Percentiles rank a stretch among this genome's conserved stretches.
These are phyloP conservation scores for Rhexocercosporidium sp. DNA, from an alignment of 2,329 filamentous ascomycete species.

Conservation along the genomic window DNA sequence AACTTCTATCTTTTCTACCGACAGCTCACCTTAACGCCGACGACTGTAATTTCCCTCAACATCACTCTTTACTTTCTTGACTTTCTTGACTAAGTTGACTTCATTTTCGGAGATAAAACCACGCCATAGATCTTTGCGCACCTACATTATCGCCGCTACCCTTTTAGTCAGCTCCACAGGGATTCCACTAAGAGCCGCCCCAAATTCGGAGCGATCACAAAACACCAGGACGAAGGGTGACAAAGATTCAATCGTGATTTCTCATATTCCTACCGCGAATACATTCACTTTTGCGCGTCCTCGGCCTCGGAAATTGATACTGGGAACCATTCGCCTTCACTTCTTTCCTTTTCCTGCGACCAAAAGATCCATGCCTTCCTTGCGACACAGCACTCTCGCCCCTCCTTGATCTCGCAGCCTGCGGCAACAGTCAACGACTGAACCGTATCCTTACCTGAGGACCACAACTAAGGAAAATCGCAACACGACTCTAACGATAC, in stretches of 20 bases:
- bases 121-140: background rate
- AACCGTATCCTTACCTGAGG: constrained; percentile 13
- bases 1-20: background rate
- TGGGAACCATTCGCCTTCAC: background rate
- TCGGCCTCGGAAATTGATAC: background rate
- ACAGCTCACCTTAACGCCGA: background rate
- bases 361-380: constrained; percentile 18
- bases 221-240: background rate
- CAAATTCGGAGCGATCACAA: background rate
- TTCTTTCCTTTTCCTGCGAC: background rate
- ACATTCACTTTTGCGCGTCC: background rate
- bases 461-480: constrained; percentile 15
- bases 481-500: constrained; percentile 21
- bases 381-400: constrained; percentile 5
- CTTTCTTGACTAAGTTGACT: background rate
- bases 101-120: background rate
- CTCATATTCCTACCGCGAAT: background rate
- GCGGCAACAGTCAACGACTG: constrained; percentile 1
- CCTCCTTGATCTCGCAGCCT: constrained; percentile 23
- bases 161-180: background rate
- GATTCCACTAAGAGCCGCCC: background rate
- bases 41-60: background rate
- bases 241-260: background rate
- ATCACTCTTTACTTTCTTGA: too few species aligned
- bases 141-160: background rate